phyloP scores from a whole-genome alignment of 768 basidiomycete genomes.

The Amanita rubescens region DNA sequence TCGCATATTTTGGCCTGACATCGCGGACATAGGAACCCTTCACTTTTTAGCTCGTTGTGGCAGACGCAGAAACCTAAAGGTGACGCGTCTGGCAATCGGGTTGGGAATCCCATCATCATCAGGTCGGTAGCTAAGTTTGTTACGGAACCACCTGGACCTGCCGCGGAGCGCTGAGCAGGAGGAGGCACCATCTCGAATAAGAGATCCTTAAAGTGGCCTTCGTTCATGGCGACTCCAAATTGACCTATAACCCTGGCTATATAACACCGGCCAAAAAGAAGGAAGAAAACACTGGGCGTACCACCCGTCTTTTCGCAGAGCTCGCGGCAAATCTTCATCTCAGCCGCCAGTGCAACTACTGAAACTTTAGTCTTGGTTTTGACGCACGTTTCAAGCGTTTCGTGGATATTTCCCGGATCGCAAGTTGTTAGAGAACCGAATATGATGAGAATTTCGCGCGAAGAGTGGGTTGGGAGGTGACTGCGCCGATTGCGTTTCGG shows the following conservation, averaged over 20 bases:
- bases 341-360: conserved; percentile 90
- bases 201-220: conserved; percentile 93
- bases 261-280: conserved; percentile 6
- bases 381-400: conserved; percentile 82
- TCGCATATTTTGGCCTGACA: conserved; percentile 94
- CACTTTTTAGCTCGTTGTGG: conserved; percentile 86
- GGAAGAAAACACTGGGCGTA: conserved; percentile 30
- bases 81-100: conserved; percentile 77
- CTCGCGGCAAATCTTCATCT: conserved; percentile 96
- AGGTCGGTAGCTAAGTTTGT: conserved; percentile 73
- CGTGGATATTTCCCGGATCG: conserved; percentile 95
- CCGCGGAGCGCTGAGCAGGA: conserved; percentile 65
- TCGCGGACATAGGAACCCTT: conserved; percentile 92
- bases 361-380: conserved; percentile 84
- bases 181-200: conserved; percentile 95
- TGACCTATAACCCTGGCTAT: conserved; percentile 39
- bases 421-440: conserved; percentile 96
- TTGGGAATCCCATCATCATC: conserved; percentile 99
- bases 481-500: conserved; percentile 31
- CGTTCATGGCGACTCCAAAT: conserved; percentile 97
- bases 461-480: conserved; percentile 96
- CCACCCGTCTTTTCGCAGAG: conserved; percentile 90
- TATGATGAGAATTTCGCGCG: conserved; percentile 88
- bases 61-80: conserved; percentile 86
- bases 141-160: no score